Percentiles rank a stretch among this genome's conserved stretches.
phyloP scores from a whole-genome alignment of 1,284 basidiomycete species.

The Melampsora abietis-canadensis region DNA sequence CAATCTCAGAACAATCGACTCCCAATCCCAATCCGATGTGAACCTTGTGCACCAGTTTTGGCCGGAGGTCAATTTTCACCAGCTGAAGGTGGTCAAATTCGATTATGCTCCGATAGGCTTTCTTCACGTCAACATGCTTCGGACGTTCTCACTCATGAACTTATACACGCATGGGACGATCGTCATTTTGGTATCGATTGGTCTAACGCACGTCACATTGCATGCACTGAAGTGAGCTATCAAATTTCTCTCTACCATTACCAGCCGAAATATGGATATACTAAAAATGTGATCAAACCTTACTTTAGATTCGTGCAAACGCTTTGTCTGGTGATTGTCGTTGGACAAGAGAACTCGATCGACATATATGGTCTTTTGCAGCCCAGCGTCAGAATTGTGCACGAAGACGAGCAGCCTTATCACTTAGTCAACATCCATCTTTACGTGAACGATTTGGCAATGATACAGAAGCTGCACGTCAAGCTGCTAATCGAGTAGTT shows the following conservation, averaged over 20 bases:
- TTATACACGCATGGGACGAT: constrained; percentile 42
- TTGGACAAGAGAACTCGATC: constrained; percentile 40
- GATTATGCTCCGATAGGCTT: constrained; percentile 31
- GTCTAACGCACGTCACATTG: constrained; percentile 33
- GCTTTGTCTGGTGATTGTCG: constrained; percentile 41
- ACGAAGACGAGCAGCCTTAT: constrained; percentile 30
- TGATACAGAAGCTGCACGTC: not conserved
- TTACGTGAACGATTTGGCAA: not conserved
- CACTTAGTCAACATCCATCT: constrained; percentile 19
- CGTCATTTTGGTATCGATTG: constrained; percentile 38
- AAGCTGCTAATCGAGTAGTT: constrained; percentile 26
- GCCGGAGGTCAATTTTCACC: constrained; percentile 37
- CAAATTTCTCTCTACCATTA: not conserved
- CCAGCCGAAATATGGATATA: not conserved
- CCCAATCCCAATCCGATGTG: constrained; percentile 32
- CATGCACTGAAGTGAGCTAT: constrained; percentile 31
- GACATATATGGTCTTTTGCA: constrained; percentile 33
- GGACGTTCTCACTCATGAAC: constrained; percentile 39
- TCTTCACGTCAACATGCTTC: constrained; percentile 24
- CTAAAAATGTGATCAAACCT: not conserved
- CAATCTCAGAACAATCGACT: not conserved
- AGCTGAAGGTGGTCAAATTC: constrained; percentile 28
- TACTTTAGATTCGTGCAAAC: constrained; percentile 32
- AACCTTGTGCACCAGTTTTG: constrained; percentile 18
- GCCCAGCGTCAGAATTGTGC: constrained; percentile 41